Percentiles rank a stretch among this genome's conserved stretches.
Conservation (phyloP, 2,329 filamentous ascomycete genomes). For the Clonostachys solani region DNA sequence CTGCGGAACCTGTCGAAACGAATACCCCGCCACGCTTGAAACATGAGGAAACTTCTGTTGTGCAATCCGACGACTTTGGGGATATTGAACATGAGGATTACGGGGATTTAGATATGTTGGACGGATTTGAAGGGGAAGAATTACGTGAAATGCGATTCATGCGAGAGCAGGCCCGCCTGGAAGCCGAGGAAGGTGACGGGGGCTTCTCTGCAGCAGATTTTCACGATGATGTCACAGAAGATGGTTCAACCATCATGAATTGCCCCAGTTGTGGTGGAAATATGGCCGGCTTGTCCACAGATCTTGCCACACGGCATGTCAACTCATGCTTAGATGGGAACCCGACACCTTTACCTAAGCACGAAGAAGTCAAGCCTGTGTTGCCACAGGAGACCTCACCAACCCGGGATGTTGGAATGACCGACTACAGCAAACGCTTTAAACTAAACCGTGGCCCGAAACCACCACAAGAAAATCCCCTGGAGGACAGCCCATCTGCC, state of each 20-base stretch:
- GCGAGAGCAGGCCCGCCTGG: conserved; percentile 68
- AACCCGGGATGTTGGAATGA: conserved; percentile 23
- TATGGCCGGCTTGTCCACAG: conserved; percentile 53
- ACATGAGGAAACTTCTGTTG: conserved; percentile 19
- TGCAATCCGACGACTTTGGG: conserved; percentile 28
- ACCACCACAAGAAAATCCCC: conserved; percentile 78
- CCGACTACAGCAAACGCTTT: conserved; percentile 49
- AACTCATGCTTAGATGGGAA: conserved; percentile 90
- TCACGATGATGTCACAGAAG: conserved; percentile 21
- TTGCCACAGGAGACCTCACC: conserved; percentile 4
- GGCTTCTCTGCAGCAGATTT: conserved; percentile 28
- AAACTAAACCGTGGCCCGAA: conserved; percentile 66
- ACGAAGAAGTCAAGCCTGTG: conserved; percentile 7
- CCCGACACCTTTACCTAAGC: conserved; percentile 52
- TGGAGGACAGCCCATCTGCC: conserved; percentile 44
- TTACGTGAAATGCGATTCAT: conserved; percentile 65
- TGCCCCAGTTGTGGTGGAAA: conserved; percentile 77
- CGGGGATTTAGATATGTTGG: conserved; percentile 53
- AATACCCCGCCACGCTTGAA: conserved; percentile 11
- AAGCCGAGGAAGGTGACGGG: conserved; percentile 49
- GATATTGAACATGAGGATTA: conserved; percentile 25
- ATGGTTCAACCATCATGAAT: conserved; percentile 21
- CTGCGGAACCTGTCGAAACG: background rate
- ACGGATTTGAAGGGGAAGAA: conserved; percentile 57
- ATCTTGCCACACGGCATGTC: conserved; percentile 79